Evolutionary conservation across 768 basidiomycete species (phyloP).

Genomic region (Pseudohyphozyma bogoriensis): DNA sequence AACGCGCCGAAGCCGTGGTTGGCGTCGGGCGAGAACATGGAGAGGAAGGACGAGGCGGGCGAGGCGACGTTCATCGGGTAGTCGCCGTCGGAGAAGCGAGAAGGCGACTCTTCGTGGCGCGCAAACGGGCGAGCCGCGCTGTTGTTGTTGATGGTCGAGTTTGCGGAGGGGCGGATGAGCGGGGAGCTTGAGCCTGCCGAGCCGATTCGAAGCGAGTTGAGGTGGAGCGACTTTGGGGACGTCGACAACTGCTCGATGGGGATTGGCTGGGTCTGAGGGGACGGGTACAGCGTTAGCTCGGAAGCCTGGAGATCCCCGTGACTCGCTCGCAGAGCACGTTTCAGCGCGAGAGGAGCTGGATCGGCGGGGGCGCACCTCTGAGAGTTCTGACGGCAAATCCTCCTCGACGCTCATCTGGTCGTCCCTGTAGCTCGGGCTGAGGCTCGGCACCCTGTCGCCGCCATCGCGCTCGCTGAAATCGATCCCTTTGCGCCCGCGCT

Average conservation of each 20-base stretch:
- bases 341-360: not conserved
- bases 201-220: slow-evolving; percentile 1
- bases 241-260: not conserved
- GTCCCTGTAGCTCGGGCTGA: not conserved
- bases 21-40: slow-evolving; percentile 18
- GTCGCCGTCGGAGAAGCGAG: not conserved
- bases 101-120: not conserved
- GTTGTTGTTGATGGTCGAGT: not conserved
- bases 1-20: not conserved
- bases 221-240: not conserved
- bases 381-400: not conserved
- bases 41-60: slow-evolving; percentile 29
- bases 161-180: not conserved
- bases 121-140: not conserved
- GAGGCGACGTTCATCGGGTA: not conserved
- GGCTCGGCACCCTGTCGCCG: not conserved
- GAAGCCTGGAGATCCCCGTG: not conserved
- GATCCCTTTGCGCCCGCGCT: not conserved
- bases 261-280: not conserved
- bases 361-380: too few species aligned
- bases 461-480: not conserved
- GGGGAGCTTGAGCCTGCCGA: not conserved
- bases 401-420: not conserved
- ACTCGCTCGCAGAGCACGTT: not conserved
- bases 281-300: not conserved